Evolutionary conservation across 176 grass and related monocot species (phyloP), one percentile per base, ranked within the genome.

Genomic region (Musa troglodytarum): DNA sequence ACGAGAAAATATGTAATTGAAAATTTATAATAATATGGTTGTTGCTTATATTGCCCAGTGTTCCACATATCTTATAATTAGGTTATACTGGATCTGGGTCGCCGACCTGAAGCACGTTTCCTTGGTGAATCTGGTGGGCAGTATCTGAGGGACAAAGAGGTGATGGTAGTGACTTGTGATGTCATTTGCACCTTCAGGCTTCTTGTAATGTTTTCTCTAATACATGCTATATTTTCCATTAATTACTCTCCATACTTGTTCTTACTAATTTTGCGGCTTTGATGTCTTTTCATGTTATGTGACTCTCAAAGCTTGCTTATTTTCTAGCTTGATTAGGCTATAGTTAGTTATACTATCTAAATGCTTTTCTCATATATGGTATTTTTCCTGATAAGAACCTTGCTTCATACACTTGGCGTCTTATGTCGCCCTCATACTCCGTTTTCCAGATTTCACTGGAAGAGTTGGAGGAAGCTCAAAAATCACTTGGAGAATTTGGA

Each of bases 41-140:
- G 21, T 68, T 55, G 14, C 53, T 57, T 61, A 34, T 70, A 65
- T 53, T 25, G 19, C 72, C 14, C 9, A 76, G 19, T 49, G 61
- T 64, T 76, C 55, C 16, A 50, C 21, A 12, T 61, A 75, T 14
- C 79, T 14, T 25, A 65, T 75, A 24, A 81, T 81, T 80, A 93
- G 95, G 86, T 98, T 74, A 73, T 98, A 84, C 80, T 98, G 76
- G 95, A 98, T 85, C 84, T 98, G 84, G 95, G 95, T 15, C 85
- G 95, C 76, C 84, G 84, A 51, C 95, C 95, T 78, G 95, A 98
- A 77, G 95, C 95, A 76, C 90, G 90, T 69, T 98, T 91, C 75
- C 95, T 93, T 62, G 84, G 90, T 66, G 91, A 98, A 63, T 83
- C 86, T 85, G 86, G 90, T 62, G 90, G 90, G 9, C 75, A 93